These are phyloP conservation scores for Termitomyces sp. DNA, from an alignment of 768 basidiomycete genomes.

Conservation along the genomic window DNA sequence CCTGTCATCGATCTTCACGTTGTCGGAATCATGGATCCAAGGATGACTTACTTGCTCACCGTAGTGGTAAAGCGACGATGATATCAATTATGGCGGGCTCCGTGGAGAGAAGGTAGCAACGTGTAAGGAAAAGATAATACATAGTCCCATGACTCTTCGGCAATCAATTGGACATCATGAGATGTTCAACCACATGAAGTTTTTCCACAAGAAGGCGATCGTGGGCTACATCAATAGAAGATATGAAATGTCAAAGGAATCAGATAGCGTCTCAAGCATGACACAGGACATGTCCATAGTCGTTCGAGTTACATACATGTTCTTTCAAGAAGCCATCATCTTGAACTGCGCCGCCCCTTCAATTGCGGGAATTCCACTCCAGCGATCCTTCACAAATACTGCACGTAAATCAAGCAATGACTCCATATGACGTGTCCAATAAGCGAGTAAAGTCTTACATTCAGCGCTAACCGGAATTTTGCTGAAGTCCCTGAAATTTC, in stretches of 20 bases:
- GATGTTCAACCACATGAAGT: not conserved
- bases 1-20: no score
- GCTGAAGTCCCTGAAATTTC: slow-evolving; percentile 29
- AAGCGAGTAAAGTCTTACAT: slow-evolving; percentile 18
- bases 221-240: no score
- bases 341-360: slow-evolving; percentile 22
- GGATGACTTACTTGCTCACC: no score
- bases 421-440: not conserved
- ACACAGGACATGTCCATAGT: not conserved
- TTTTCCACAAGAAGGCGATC: not conserved
- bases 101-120: no score
- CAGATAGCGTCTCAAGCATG: not conserved
- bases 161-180: not conserved
- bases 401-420: not conserved
- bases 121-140: no score
- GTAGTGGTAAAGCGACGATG: no score
- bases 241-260: not conserved
- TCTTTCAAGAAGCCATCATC: slow-evolving; percentile 14
- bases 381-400: slow-evolving; percentile 35
- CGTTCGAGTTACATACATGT: not conserved
- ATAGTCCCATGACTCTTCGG: no score
- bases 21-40: no score
- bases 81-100: no score
- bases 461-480: slow-evolving; percentile 26
- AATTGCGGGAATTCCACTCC: slow-evolving; percentile 21